These are phyloP conservation scores for Alternaria panax DNA, from an alignment of 2,329 filamentous ascomycete genomes.

Conservation along the genomic window DNA sequence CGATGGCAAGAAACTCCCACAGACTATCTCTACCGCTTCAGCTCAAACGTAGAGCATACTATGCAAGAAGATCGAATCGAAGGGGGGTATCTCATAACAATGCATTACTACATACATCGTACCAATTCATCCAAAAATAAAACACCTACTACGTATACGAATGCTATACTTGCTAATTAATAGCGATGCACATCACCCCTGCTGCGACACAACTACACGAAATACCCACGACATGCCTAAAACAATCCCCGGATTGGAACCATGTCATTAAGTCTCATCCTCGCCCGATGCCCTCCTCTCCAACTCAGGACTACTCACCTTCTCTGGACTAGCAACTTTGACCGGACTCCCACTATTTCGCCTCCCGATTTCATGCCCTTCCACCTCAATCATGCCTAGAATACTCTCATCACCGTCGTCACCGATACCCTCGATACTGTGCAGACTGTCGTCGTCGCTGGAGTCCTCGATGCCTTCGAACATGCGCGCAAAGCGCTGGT, in stretches of 20 bases:
- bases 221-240: too few relatives aligned
- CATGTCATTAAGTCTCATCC: too few relatives aligned
- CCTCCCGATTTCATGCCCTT: conserved; percentile 10
- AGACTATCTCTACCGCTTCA: too few relatives aligned
- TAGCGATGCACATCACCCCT: neutral
- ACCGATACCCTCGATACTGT: conserved; percentile 9
- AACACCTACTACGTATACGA: too few relatives aligned
- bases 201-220: too few relatives aligned
- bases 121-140: conserved; percentile 6
- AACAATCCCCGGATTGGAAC: too few relatives aligned
- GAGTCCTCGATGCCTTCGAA: conserved; percentile 45
- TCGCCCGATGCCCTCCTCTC: neutral
- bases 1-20: too few relatives aligned
- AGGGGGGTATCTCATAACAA: conserved; percentile 16
- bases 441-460: conserved; percentile 37
- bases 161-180: too few relatives aligned
- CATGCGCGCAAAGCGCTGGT: conserved; percentile 44
- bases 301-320: conserved; percentile 9
- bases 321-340: conserved; percentile 8
- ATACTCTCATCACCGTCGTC: conserved; percentile 24
- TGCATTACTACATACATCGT: conserved; percentile 15
- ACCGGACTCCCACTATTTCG: conserved; percentile 1
- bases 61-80: neutral
- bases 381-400: conserved; percentile 6
- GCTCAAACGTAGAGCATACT: neutral